Evolutionary conservation across 192 early-diverging fungal species (phyloP), one percentile per base, ranked within the genome.

Genomic region (Rhizophagus clarus): DNA sequence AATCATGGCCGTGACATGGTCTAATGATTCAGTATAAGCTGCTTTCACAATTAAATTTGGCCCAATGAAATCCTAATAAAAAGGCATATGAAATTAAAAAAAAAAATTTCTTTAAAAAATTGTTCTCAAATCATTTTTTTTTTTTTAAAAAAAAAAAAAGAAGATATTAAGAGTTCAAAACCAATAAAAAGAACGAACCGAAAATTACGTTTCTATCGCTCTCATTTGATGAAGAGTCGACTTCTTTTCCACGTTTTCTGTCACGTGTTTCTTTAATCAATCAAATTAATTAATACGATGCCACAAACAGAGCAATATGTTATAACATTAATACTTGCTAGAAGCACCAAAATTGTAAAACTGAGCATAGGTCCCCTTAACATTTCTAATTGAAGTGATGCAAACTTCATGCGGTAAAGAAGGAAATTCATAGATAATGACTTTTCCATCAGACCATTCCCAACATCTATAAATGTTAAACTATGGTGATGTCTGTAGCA

Each of bases 151-250:
- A n/a, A n/a, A n/a, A n/a, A n/a, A n/a, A n/a, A n/a, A n/a, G n/a
- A n/a, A n/a, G n/a, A n/a, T n/a, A n/a, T n/a, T n/a, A n/a, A n/a
- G 28, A 77, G 22, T 77, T 77, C 40, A 77, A 49, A 66, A 77
- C 62, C 32, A 67, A 77, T 49, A 64, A 64, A 66, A 77, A 63
- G 37, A 66, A 77, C 74, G 32, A 32, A 1, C 32, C 1, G 42
- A 24, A 77, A 77, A 40, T 34, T 77, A 77, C 76, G 14, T 67
- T 63, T 77, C 76, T 32, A 77, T 77, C 76, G 24, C 76, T 67
- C 37, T 63, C 76, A 77, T 77, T 49, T 77, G 37, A 63, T 77
- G 63, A 10, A 42, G 63, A 20, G 20, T 77, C 76, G 2, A 63
- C 61, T 77, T 77, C 62, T 66, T 66, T 77, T 64, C 76, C 76